Percentiles rank a stretch among this genome's conserved stretches.
These are phyloP conservation scores for Ophiocordyceps camponoti-saundersi DNA, from an alignment of 2,329 filamentous ascomycete species.

Conservation along the genomic window DNA sequence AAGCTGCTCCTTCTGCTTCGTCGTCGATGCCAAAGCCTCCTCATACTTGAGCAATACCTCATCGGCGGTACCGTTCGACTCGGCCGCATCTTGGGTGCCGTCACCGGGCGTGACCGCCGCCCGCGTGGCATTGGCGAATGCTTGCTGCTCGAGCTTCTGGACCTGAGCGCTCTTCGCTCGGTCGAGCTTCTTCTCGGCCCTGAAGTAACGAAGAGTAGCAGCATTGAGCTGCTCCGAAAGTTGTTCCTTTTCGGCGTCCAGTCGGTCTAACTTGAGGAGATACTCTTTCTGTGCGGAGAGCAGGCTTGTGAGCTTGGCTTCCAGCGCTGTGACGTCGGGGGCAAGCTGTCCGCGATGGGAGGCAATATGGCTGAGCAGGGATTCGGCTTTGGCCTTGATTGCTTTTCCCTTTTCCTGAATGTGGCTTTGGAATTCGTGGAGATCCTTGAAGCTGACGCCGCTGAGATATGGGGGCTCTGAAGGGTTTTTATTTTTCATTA, in stretches of 20 bases:
- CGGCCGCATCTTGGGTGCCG: conserved; percentile 33
- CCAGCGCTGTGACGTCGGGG: conserved; percentile 55
- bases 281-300: conserved; percentile 72
- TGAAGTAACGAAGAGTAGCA: conserved; percentile 80
- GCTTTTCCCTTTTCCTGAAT: conserved; percentile 57
- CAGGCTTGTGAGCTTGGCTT: conserved; percentile 57
- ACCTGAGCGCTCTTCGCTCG: conserved; percentile 77
- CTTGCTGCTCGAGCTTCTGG: conserved; percentile 81
- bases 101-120: conserved; percentile 14
- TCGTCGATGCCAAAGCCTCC: conserved; percentile 57
- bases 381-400: conserved; percentile 58
- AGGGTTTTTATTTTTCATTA: conserved; percentile 8
- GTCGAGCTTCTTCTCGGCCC: conserved; percentile 89
- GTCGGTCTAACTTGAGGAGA: conserved; percentile 56
- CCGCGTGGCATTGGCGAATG: conserved; percentile 51
- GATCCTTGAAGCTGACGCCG: conserved; percentile 43
- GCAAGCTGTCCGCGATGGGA: conserved; percentile 34
- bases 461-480: conserved; percentile 39
- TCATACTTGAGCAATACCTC: conserved; percentile 62
- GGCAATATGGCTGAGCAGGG: conserved; percentile 44
- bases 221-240: conserved; percentile 75
- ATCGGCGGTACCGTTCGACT: conserved; percentile 37
- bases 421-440: conserved; percentile 64
- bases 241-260: conserved; percentile 65
- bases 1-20: conserved; percentile 79